Conservation (phyloP, 495 filamentous ascomycete species). For the Xanthoparmelia taractica region DNA sequence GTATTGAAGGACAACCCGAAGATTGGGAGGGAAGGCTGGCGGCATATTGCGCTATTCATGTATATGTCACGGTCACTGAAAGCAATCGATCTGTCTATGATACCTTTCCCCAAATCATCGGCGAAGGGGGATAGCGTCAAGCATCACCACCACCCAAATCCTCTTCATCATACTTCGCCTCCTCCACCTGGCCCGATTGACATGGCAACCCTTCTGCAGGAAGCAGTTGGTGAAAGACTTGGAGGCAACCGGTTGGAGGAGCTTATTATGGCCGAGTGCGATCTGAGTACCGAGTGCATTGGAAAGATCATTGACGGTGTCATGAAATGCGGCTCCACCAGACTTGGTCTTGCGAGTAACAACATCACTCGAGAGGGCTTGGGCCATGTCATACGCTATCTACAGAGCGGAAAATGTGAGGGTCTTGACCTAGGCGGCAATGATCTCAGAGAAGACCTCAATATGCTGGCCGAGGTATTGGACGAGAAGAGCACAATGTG, state of each 20-base stretch:
- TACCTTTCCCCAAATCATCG: slow-evolving; percentile 59
- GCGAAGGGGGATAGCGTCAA: slow-evolving; percentile 27
- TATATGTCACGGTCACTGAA: slow-evolving; percentile 82
- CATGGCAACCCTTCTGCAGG: slow-evolving; percentile 55
- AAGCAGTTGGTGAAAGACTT: slow-evolving; percentile 66
- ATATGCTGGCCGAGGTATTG: slow-evolving; percentile 55
- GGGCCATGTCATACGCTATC: slow-evolving; percentile 65
- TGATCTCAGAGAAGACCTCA: slow-evolving; percentile 62
- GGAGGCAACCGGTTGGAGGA: slow-evolving; percentile 72
- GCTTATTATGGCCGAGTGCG: slow-evolving; percentile 73
- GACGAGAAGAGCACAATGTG: slow-evolving; percentile 58
- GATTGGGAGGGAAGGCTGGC: slow-evolving; percentile 81
- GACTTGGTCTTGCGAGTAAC: slow-evolving; percentile 79
- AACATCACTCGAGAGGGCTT: slow-evolving; percentile 63
- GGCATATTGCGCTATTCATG: slow-evolving; percentile 80
- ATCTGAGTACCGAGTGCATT: slow-evolving; percentile 60
- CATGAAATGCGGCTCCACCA: slow-evolving; percentile 60
- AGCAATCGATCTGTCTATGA: slow-evolving; percentile 70
- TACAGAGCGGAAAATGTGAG: slow-evolving; percentile 68
- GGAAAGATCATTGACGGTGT: slow-evolving; percentile 67
- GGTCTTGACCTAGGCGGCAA: slow-evolving; percentile 95
- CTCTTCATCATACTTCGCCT: not conserved
- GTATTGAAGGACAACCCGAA: slow-evolving; percentile 84
- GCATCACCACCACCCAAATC: slow-evolving; percentile 10
- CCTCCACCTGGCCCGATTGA: slow-evolving; percentile 31